phyloP scores from a whole-genome alignment of 306 rosid genomes.

The Lagenaria siceraria region DNA sequence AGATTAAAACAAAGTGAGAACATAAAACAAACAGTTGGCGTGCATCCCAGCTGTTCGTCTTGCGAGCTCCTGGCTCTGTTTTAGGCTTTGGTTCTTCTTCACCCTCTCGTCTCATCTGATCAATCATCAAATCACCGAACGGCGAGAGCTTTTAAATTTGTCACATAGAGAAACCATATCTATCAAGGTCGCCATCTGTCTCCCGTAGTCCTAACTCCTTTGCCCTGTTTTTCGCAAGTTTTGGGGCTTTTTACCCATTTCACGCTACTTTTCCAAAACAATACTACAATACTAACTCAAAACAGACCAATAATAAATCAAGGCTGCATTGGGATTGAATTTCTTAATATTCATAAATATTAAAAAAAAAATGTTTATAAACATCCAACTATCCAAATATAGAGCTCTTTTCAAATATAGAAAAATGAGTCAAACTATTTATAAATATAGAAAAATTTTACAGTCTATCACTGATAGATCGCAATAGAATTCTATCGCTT shows the following conservation, averaged over 20 bases:
- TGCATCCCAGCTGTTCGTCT: not conserved
- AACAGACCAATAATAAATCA: no score
- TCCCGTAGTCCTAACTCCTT: not conserved
- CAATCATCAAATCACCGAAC: not conserved
- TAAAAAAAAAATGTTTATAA: no score
- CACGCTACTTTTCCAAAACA: not conserved
- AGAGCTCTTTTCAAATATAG: no score
- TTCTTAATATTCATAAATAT: no score
- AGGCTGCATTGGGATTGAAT: no score
- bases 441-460: no score
- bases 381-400: no score
- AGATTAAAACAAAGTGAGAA: not conserved
- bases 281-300: no score
- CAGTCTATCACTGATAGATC: no score
- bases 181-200: not conserved
- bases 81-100: not conserved
- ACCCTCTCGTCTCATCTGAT: not conserved
- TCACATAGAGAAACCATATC: not conserved
- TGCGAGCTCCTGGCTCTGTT: not conserved
- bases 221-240: not conserved
- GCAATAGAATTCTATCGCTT: no score
- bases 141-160: not conserved
- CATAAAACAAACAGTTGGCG: slow-evolving; percentile 1
- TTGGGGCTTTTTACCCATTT: not conserved
- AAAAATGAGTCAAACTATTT: no score